Evolutionary conservation across 768 basidiomycete species (phyloP).

Genomic region (Leccinum sublutescens): DNA sequence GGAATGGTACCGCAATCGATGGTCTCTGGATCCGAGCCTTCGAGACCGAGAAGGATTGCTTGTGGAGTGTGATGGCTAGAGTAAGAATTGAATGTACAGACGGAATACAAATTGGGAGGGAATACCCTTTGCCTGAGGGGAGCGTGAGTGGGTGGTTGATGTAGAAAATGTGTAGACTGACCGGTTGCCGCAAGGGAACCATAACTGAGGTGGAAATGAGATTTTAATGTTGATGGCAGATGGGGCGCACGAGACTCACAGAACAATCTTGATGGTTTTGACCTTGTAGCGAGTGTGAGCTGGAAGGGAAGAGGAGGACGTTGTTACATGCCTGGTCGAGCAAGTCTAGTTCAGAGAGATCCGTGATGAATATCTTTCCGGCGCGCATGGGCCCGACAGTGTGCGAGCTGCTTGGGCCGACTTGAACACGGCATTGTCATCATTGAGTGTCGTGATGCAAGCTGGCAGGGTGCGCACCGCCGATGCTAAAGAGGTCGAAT

Average conservation of each 20-base stretch:
- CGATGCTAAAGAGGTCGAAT: slow-evolving; percentile 91
- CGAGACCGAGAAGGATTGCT: slow-evolving; percentile 79
- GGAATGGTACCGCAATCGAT: slow-evolving; percentile 86
- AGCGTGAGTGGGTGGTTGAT: slow-evolving; percentile 3
- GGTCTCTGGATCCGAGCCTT: slow-evolving; percentile 91
- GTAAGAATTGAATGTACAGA: neutral
- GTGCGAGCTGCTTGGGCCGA: slow-evolving; percentile 61
- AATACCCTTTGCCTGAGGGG: slow-evolving; percentile 71
- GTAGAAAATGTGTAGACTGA: slow-evolving; percentile 26
- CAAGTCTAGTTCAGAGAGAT: slow-evolving; percentile 64
- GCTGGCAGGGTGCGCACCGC: slow-evolving; percentile 49
- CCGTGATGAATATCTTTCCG: slow-evolving; percentile 81
- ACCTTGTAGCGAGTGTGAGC: slow-evolving; percentile 44
- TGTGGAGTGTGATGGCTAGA: slow-evolving; percentile 83
- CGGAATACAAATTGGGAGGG: slow-evolving; percentile 1
- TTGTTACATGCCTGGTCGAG: slow-evolving; percentile 56
- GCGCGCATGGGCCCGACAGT: slow-evolving; percentile 89
- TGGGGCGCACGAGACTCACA: slow-evolving; percentile 47
- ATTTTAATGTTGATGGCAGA: neutral
- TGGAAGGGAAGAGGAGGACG: neutral
- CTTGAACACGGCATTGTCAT: slow-evolving; percentile 37
- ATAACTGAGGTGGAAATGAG: slow-evolving; percentile 49
- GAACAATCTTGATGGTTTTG: slow-evolving; percentile 75
- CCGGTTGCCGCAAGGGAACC: slow-evolving; percentile 94
- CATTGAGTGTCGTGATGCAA: neutral